Evolutionary conservation across 768 basidiomycete genomes (phyloP), one percentile per base, ranked within the genome.

Genomic region (Lentinus tigrinus): DNA sequence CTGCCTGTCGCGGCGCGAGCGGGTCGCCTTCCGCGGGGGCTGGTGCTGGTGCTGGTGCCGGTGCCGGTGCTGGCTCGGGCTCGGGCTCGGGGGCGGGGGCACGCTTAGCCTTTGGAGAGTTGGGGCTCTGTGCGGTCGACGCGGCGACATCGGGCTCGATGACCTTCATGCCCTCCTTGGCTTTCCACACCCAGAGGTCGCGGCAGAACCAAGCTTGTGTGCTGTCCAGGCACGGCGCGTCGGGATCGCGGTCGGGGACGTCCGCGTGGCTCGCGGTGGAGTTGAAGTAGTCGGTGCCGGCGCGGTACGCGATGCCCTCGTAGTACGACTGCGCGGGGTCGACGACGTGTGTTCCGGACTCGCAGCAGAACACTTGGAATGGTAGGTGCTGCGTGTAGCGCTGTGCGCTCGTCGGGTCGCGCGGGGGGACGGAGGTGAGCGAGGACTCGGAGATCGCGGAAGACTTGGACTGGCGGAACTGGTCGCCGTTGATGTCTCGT

Each of bases 281-380:
- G 65, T 98, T 98, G 69, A 93, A 89, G 70, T 84, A 89, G 64
- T 93, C 85, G 9, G 74, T 76, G 3, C 93, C 94, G 2, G 92
- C 82, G 47, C 95, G 89, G 71, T 99, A 99, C 0, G 68, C 68
- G 63, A 99, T 81, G 42, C 91, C 92, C 40, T 85, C 85, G 78
- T 99, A 99, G 78, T 98, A 99, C 0, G 94, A 91, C 71, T 98
- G 95, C 34, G 82, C 82, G 11, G 97, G 97, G 69, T 99, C 97
- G 62, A 99, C 88, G 68, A 99, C 87, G 70, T 98, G 97, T 0
- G 94, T 95, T 5, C 97, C 97, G 0, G 94, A 89, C 77, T 99
- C 97, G 74, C 97, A 99, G 78, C 97, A 99, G 76, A 97, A 98
- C 9, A 91, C 94, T 71, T 99, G 97, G 79, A 99, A 98, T 4